Conservation (phyloP, 176 grass and related monocot species). For the Carex parvula region DNA sequence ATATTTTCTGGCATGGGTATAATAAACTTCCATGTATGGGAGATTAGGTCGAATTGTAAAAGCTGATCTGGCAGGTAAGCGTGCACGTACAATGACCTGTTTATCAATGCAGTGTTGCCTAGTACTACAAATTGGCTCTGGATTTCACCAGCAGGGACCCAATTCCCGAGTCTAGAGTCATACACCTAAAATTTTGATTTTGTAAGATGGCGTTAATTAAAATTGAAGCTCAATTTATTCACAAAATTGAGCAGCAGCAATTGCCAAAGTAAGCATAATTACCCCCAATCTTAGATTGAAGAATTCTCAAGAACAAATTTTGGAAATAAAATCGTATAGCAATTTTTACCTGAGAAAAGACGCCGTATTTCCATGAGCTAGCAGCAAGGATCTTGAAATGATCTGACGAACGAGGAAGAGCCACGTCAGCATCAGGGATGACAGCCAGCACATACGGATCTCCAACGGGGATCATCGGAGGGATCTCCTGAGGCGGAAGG, state of each 20-base stretch:
- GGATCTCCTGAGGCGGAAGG: not conserved
- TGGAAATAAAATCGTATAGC: not conserved
- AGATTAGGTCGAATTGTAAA: conserved; percentile 14
- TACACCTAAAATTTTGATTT: conserved; percentile 15
- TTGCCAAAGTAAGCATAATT: not conserved
- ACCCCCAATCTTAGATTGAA: not conserved
- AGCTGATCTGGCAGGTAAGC: conserved; percentile 24
- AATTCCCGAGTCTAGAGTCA: conserved; percentile 4
- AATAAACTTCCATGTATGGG: conserved; percentile 5
- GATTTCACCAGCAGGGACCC: not conserved
- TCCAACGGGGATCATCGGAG: conserved; percentile 23
- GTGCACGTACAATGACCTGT: conserved; percentile 7
- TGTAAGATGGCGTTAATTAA: not conserved
- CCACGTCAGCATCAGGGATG: not conserved
- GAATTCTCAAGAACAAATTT: not conserved
- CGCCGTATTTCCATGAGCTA: not conserved
- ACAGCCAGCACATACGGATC: conserved; percentile 13
- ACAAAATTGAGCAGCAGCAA: not conserved
- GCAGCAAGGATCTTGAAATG: conserved; percentile 31
- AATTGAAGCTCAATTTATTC: not conserved
- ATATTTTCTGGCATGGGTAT: conserved; percentile 22
- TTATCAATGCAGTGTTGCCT: conserved; percentile 4
- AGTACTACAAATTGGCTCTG: not conserved
- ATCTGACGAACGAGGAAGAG: not conserved
- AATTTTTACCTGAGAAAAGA: conserved; percentile 20